Conservation (phyloP, 805 yeast genomes). For the Lachancea thermotolerans region DNA sequence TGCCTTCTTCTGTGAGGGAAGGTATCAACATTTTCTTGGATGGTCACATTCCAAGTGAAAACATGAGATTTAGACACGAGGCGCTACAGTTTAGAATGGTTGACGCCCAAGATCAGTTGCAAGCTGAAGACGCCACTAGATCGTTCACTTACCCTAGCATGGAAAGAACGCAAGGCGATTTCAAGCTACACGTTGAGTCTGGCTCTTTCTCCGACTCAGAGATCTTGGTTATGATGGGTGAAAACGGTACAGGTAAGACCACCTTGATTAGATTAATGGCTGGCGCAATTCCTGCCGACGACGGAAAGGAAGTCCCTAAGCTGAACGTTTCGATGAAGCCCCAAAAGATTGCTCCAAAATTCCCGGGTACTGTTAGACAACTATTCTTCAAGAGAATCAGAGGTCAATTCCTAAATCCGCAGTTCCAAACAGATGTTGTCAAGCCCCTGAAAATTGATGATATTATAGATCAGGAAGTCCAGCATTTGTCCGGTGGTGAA, state of each 20-base stretch:
- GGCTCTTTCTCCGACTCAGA: slow-evolving; percentile 96
- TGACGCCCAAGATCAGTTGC: slow-evolving; percentile 76
- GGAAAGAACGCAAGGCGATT: slow-evolving; percentile 94
- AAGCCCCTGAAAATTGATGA: slow-evolving; percentile 92
- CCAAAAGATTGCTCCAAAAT: slow-evolving; percentile 97
- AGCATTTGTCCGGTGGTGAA: slow-evolving; percentile 98
- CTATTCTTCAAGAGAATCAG: slow-evolving; percentile 93
- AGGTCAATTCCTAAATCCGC: slow-evolving; percentile 90
- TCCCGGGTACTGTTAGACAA: slow-evolving; percentile 98
- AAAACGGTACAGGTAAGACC: slow-evolving; percentile 99
- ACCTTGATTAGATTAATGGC: slow-evolving; percentile 94
- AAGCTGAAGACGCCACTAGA: slow-evolving; percentile 65
- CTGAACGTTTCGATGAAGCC: slow-evolving; percentile 97
- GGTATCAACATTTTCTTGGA: slow-evolving; percentile 98
- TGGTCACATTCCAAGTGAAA: slow-evolving; percentile 96
- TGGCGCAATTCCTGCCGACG: slow-evolving; percentile 86
- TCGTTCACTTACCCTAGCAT: slow-evolving; percentile 72
- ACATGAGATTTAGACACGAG: slow-evolving; percentile 93
- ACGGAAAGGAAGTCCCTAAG: slow-evolving; percentile 76
- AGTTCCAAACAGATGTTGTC: slow-evolving; percentile 96
- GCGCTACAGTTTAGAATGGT: slow-evolving; percentile 87
- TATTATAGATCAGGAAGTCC: slow-evolving; percentile 96
- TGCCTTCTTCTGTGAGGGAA: slow-evolving; percentile 96
- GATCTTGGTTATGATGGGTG: slow-evolving; percentile 99
- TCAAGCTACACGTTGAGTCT: slow-evolving; percentile 68